phyloP scores from a whole-genome alignment of 768 basidiomycete genomes.

The Imleria badia region DNA sequence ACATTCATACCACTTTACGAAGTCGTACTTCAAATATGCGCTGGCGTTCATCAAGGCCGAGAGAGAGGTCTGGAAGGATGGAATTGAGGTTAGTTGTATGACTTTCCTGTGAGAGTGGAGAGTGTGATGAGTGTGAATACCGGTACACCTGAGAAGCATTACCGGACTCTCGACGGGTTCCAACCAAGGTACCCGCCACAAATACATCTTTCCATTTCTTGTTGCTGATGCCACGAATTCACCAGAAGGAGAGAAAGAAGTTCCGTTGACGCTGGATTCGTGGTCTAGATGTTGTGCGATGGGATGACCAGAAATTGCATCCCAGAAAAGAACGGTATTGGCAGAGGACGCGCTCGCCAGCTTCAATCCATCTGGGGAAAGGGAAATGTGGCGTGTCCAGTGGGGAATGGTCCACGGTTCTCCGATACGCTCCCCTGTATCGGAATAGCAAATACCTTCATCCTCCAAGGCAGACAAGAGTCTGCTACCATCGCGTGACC shows the following conservation, averaged over 20 bases:
- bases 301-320: not conserved
- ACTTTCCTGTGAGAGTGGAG: not conserved
- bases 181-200: not conserved
- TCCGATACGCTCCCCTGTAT: not conserved
- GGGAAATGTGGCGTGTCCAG: not conserved
- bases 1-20: too few species aligned
- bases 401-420: not conserved
- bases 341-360: not conserved
- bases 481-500: constrained; percentile 5
- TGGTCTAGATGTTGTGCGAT: not conserved
- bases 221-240: not conserved
- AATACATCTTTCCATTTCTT: not conserved
- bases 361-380: not conserved
- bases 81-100: too few species aligned
- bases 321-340: not conserved
- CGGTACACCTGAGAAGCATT: too few species aligned
- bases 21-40: too few species aligned
- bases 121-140: too few species aligned
- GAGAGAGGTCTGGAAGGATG: too few species aligned
- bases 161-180: not conserved
- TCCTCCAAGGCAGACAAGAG: not conserved
- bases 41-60: too few species aligned
- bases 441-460: constrained; percentile 4
- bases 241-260: constrained; percentile 8
- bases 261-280: fast-evolving